phyloP scores from a whole-genome alignment of 2,329 filamentous ascomycete species.

The Pyricularia sp. region DNA sequence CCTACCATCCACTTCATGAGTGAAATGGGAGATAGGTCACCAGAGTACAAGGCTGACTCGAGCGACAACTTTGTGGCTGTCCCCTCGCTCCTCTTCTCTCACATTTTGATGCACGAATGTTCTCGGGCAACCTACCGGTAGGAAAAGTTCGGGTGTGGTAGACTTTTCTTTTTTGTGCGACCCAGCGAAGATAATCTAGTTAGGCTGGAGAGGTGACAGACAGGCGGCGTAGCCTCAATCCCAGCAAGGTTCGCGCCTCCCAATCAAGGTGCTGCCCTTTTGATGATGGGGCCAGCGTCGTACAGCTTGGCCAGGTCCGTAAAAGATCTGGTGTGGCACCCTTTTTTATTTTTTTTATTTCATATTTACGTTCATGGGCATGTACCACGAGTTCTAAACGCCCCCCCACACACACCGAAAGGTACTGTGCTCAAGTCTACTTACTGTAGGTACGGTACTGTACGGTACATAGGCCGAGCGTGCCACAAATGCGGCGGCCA shows the following conservation, averaged over 20 bases:
- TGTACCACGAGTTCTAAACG: neutral
- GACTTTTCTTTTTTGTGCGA: neutral
- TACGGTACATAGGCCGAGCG: no score
- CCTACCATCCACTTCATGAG: neutral
- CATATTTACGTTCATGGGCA: neutral
- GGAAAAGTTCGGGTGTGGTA: neutral
- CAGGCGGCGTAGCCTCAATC: neutral
- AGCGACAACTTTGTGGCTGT: neutral
- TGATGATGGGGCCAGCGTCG: neutral
- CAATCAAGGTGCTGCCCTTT: neutral
- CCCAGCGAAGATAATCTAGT: neutral
- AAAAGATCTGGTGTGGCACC: neutral
- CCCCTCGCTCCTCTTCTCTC: neutral
- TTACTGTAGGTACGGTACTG: neutral
- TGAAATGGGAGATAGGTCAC: neutral
- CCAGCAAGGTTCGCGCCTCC: neutral
- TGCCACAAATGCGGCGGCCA: neutral
- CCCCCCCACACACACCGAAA: neutral
- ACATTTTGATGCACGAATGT: neutral
- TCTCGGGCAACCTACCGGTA: neutral
- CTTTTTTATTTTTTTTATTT: neutral
- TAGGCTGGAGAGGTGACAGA: neutral
- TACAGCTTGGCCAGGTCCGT: neutral
- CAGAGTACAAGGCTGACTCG: neutral
- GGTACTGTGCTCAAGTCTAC: no score